These are phyloP conservation scores for Zymoseptoria passerinii DNA, from an alignment of 2,329 filamentous ascomycete genomes.

Conservation along the genomic window DNA sequence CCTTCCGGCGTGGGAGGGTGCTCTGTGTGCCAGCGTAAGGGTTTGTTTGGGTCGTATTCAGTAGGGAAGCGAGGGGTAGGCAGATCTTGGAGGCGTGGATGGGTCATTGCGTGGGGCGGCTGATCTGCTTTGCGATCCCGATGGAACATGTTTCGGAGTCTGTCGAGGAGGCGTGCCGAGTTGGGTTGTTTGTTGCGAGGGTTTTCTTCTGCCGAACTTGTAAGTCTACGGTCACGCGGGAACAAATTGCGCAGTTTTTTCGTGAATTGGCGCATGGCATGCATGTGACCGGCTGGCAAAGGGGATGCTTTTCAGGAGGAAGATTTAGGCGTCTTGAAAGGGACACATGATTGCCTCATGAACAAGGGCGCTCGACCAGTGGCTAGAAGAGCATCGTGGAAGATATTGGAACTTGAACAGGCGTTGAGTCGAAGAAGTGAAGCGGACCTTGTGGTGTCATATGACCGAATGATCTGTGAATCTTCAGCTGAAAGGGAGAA, in stretches of 20 bases:
- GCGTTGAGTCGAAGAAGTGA: neutral
- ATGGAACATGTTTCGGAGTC: neutral
- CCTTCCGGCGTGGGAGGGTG: neutral
- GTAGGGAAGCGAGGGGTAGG: neutral
- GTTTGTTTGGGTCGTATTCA: neutral
- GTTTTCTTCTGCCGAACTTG: neutral
- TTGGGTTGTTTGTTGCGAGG: neutral
- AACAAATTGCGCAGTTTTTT: neutral
- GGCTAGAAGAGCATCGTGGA: too few relatives aligned
- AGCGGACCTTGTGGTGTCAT: neutral
- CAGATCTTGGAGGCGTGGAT: neutral
- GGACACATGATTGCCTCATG: neutral
- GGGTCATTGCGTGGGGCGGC: neutral
- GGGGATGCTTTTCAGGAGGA: neutral
- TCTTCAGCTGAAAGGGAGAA: neutral
- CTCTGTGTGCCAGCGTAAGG: neutral
- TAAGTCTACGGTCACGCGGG: neutral
- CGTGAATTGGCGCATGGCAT: neutral
- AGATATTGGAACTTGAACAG: neutral
- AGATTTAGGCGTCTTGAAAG: neutral
- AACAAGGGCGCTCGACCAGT: neutral
- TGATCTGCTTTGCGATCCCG: neutral
- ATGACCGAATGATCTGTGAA: neutral
- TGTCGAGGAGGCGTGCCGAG: neutral
- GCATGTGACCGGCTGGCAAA: neutral